Evolutionary conservation across 352 stramenopile species (phyloP).

Genomic region (Globisporangium spiculum): DNA sequence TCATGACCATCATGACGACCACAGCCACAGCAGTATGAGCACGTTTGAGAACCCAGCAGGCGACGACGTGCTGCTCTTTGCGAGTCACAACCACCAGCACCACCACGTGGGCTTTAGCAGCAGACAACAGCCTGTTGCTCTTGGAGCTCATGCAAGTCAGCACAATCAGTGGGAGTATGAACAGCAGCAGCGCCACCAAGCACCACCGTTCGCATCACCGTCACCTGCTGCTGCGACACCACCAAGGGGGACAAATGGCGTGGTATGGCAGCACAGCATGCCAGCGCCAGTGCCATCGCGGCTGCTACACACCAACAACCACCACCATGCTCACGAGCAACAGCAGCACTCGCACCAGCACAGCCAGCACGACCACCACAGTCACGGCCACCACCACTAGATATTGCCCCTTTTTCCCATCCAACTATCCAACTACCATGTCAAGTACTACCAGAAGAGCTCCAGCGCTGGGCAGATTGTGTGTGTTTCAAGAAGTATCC

Average conservation of each 20-base stretch:
- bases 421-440: background rate
- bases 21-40: conserved; percentile 35
- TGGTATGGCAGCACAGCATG: conserved; percentile 5
- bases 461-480: background rate
- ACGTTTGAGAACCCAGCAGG: conserved; percentile 62
- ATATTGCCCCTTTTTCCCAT: background rate
- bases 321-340: background rate
- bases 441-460: background rate
- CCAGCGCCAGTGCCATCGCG: background rate
- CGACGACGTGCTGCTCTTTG: conserved; percentile 34
- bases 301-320: background rate
- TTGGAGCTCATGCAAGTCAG: background rate
- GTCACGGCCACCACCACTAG: conserved; percentile 12
- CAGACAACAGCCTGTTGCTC: background rate
- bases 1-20: conserved; percentile 19
- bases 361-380: background rate
- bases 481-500: conserved; percentile 2
- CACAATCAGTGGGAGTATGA: conserved; percentile 6
- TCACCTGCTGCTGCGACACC: background rate
- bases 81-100: conserved; percentile 7
- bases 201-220: background rate
- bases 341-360: background rate
- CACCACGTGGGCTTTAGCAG: conserved; percentile 15
- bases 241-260: background rate
- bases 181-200: background rate